Base-by-base conservation (phyloP, 1,139 yeast genomes). In the Scheffersomyces titani region DNA sequence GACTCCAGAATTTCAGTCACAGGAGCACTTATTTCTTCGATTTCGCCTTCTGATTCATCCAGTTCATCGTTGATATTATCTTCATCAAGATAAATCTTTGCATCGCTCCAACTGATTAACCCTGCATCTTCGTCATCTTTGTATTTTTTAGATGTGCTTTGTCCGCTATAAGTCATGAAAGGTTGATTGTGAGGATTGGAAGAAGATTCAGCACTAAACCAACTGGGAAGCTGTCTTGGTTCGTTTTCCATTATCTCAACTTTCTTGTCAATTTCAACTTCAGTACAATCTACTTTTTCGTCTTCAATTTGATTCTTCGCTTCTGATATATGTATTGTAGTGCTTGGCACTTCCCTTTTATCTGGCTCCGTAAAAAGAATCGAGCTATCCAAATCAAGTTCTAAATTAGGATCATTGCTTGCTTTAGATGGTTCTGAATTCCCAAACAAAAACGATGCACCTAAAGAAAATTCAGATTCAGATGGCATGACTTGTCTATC, bases 71-170 rank as follows among this genome's bases (percentile, higher is more conserved):
- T 30, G 16, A 30, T 30, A 9, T 59, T 61, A 6, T 63, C 64
- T 11, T 57, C 59, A 44, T 55, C 65, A 22, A 77, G 56, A 48
- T 70, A 59, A 9, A 72, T 69, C 53, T 72, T 74, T 1, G 83
- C 82, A 54, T 81, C 85, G 45, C 69, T 70, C 81, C 84, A 83
- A 0, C 84, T 73, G 16, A 83, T 74, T 56, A 84, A 67, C 0
- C 87, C 87, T 0, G 80, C 81, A 47, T 74, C 75, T 57, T 81
- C 83, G 53, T 83, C 85, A 48, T 75, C 82, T 3, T 75, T 68
- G 19, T 62, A 53, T n/a, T 61, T 59, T 2, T 51, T 47, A 46
- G 49, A 46, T 19, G 49, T 46, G 22, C 16, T 19, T 30, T 30
- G 40, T 13, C 16, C 13, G 19, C n/a, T 19, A 6, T 46, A 46